Evolutionary conservation across 2,329 filamentous ascomycete genomes (phyloP).

Genomic region (Aschersonia sp.): DNA sequence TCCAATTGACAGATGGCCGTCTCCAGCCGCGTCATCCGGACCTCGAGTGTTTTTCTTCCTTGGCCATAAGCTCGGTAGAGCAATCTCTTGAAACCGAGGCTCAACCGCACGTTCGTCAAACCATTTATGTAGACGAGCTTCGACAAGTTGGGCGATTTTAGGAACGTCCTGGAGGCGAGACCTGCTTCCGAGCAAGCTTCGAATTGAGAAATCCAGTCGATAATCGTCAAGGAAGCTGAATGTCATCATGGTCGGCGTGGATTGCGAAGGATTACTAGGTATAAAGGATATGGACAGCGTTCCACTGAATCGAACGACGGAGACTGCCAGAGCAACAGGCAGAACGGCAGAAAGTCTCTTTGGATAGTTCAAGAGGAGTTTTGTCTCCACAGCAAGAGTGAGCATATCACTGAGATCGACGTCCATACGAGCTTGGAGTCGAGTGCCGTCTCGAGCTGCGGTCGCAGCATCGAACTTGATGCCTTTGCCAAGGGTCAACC

Average conservation of each 20-base stretch:
- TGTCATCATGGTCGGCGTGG: conserved; percentile 73
- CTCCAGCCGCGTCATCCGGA: conserved; percentile 42
- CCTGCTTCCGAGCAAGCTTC: conserved; percentile 66
- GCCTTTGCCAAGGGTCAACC: conserved; percentile 37
- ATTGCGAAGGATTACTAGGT: conserved; percentile 53
- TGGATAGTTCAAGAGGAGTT: conserved; percentile 85
- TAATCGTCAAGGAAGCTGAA: conserved; percentile 92
- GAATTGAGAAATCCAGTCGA: conserved; percentile 66
- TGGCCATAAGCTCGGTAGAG: conserved; percentile 70
- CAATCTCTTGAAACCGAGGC: conserved; percentile 76
- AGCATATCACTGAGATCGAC: conserved; percentile 94
- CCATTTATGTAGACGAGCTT: conserved; percentile 68
- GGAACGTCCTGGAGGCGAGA: conserved; percentile 72
- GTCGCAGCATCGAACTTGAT: conserved; percentile 36
- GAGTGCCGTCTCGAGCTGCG: conserved; percentile 47
- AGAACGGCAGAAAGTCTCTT: conserved; percentile 78
- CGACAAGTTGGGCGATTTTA: conserved; percentile 75
- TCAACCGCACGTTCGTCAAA: conserved; percentile 80
- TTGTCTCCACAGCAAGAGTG: conserved; percentile 87
- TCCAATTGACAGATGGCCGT: conserved; percentile 30
- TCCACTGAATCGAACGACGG: conserved; percentile 85
- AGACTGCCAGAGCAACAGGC: conserved; percentile 82
- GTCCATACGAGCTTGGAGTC: conserved; percentile 89
- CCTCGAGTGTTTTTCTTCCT: conserved; percentile 71
- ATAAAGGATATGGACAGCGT: conserved; percentile 90